Conservation (phyloP, 2,329 filamentous ascomycete species). For the Lasiodiplodia hormozganensis region DNA sequence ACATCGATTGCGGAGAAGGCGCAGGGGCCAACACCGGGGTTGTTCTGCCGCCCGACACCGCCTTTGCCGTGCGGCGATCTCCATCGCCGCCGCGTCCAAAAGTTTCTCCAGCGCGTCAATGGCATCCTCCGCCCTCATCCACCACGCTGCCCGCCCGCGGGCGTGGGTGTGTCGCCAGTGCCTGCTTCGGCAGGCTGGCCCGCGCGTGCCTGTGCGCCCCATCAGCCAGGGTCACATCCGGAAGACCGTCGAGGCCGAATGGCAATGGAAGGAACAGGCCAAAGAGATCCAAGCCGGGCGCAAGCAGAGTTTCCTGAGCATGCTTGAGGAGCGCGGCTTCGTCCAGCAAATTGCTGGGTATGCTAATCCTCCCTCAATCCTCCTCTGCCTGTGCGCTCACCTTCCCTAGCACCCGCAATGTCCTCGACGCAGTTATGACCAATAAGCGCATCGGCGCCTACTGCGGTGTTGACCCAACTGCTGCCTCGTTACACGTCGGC, state of each 20-base stretch:
- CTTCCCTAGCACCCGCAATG: constrained; percentile 50
- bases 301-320: constrained; percentile 61
- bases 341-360: constrained; percentile 79
- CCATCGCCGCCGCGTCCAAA: background rate
- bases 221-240: constrained; percentile 35
- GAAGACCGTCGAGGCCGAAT: constrained; percentile 33
- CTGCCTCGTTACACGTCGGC: constrained; percentile 78
- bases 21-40: background rate
- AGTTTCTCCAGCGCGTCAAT: constrained; percentile 29
- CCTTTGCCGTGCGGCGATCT: background rate
- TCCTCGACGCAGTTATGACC: constrained; percentile 69
- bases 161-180: constrained; percentile 41
- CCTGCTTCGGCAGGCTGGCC: constrained; percentile 26
- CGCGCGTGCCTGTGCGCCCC: constrained; percentile 32
- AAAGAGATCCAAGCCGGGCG: constrained; percentile 39
- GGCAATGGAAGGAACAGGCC: constrained; percentile 38
- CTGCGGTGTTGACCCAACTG: constrained; percentile 83
- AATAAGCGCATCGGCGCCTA: constrained; percentile 74
- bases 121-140: constrained; percentile 29
- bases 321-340: constrained; percentile 74
- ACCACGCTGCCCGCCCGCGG: constrained; percentile 34
- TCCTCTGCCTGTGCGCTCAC: constrained; percentile 27
- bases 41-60: constrained; percentile 11
- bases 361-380: constrained; percentile 35
- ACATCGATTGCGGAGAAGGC: constrained; percentile 2